Conservation (phyloP, 2,329 filamentous ascomycete genomes). For the Fusarium subtropicale region DNA sequence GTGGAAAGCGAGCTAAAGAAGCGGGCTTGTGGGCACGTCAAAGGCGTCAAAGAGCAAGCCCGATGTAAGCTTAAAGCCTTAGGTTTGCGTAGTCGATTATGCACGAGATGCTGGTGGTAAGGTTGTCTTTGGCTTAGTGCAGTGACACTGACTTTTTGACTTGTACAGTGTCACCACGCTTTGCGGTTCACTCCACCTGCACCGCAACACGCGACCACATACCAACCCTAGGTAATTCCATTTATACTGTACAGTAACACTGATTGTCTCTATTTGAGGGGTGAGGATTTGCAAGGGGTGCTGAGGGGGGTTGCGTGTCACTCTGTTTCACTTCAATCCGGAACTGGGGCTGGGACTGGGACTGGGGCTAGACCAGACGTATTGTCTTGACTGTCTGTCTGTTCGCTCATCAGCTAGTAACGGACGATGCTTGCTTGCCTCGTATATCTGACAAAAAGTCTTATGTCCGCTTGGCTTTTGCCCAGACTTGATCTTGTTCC, state of each 20-base stretch:
- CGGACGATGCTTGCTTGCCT: background rate
- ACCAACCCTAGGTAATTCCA: slow-evolving; percentile 31
- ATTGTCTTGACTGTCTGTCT: background rate
- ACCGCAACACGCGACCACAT: slow-evolving; percentile 41
- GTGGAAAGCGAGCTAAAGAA: background rate
- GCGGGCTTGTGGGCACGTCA: background rate
- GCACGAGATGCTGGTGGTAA: slow-evolving; percentile 3
- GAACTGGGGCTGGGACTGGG: slow-evolving; percentile 14
- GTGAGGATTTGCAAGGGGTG: slow-evolving; percentile 1
- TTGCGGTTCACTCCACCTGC: slow-evolving; percentile 2
- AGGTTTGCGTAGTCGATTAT: slow-evolving; percentile 4
- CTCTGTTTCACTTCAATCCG: slow-evolving; percentile 37
- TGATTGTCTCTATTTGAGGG: background rate
- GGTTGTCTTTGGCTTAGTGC: background rate
- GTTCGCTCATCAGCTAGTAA: slow-evolving; percentile 18
- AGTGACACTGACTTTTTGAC: background rate
- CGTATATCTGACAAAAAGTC: slow-evolving; percentile 28
- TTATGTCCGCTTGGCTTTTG: slow-evolving; percentile 42
- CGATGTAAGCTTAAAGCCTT: slow-evolving; percentile 7
- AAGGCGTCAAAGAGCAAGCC: slow-evolving; percentile 2
- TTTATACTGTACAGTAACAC: background rate
- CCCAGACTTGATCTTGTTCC: slow-evolving; percentile 31
- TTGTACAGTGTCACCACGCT: background rate
- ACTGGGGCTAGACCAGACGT: slow-evolving; percentile 2
- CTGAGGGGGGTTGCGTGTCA: slow-evolving; percentile 34